Evolutionary conservation across 495 filamentous ascomycete genomes (phyloP).

Genomic region (Hamigera avellanea): DNA sequence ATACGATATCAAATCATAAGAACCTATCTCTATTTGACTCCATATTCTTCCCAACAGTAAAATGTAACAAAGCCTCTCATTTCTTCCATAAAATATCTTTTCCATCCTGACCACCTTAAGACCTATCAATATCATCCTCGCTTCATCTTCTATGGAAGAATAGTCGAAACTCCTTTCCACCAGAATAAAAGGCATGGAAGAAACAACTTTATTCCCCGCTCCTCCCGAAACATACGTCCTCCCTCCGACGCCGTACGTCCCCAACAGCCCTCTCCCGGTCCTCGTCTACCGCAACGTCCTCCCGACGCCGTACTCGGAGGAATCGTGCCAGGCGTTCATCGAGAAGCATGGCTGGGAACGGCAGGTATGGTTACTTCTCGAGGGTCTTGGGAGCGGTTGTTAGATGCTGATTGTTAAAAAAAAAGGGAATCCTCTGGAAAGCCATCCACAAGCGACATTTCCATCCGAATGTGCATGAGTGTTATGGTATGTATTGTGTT

Average conservation of each 20-base stretch:
- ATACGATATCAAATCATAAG: too few relatives aligned
- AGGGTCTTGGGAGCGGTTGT: too few relatives aligned
- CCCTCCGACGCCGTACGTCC: conserved; percentile 21
- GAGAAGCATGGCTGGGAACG: conserved; percentile 4
- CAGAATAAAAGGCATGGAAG: too few relatives aligned
- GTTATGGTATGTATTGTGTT: conserved; percentile 3
- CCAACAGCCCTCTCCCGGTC: conserved; percentile 26
- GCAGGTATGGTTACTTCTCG: background rate
- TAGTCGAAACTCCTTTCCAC: too few relatives aligned
- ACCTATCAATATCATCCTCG: too few relatives aligned
- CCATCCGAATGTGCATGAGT: conserved; percentile 5
- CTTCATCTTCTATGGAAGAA: too few relatives aligned
- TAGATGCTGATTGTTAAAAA: too few relatives aligned
- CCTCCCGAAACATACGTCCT: conserved; percentile 14
- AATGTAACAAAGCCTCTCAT: too few relatives aligned
- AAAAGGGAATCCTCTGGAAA: conserved; percentile 1
- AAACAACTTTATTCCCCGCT: background rate
- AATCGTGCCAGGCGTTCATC: conserved; percentile 1
- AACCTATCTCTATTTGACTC: too few relatives aligned
- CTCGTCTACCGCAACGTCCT: conserved; percentile 27
- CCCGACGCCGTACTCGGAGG: conserved; percentile 8
- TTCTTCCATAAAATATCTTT: too few relatives aligned
- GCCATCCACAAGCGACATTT: conserved; percentile 2
- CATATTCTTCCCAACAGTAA: too few relatives aligned
- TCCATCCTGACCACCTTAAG: too few relatives aligned